Evolutionary conservation across 2,329 filamentous ascomycete species (phyloP), one percentile per base, ranked within the genome.

Genomic region (Eutypa lata): DNA sequence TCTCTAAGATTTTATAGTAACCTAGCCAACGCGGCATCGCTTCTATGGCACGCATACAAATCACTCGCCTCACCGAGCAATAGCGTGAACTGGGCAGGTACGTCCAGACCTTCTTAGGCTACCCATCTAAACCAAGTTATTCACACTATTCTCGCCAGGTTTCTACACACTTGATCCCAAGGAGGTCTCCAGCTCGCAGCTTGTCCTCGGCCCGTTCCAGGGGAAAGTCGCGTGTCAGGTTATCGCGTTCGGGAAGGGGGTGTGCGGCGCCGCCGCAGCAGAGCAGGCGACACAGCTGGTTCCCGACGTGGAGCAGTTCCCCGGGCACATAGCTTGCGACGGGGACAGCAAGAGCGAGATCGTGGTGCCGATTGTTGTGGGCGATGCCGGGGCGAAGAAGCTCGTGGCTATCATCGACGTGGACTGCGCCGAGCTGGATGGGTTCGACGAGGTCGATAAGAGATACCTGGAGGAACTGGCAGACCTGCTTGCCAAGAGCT

Each of bases 311-410:
- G 85, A 90, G 43, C 65, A 73, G 49, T 93, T 93, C 64, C 87
- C 88, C 0, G 89, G 88, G 2, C 90, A 93, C 67, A 92, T 94
- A 65, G 89, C 90, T 10, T 93, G 90, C 67, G 90, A 94, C 68
- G 81, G 82, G 3, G 86, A 83, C 53, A 90, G 83, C 63, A 82
- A 76, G 72, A 92, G 89, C 66, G 90, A 94, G 75, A 86, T 94
- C 66, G 90, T 94, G 18, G 89, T 93, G 47, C 90, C 90, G 2
- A 80, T 93, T 56, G 58, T 88, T 5, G 66, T 64, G 5, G 63
- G 57, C 11, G 64, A 59, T 56, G 57, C 59, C 47, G 65, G 64
- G 16, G 59, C 37, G 58, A 65, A 58, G 22, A 74, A 81, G 73
- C 72, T 88, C 6, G 84, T 89, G 21, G 89, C 84, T 2, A 89